Percentiles rank a stretch among this genome's conserved stretches.
These are phyloP conservation scores for Mucor saturninus DNA, from an alignment of 371 early-diverging fungal genomes.

Conservation along the genomic window DNA sequence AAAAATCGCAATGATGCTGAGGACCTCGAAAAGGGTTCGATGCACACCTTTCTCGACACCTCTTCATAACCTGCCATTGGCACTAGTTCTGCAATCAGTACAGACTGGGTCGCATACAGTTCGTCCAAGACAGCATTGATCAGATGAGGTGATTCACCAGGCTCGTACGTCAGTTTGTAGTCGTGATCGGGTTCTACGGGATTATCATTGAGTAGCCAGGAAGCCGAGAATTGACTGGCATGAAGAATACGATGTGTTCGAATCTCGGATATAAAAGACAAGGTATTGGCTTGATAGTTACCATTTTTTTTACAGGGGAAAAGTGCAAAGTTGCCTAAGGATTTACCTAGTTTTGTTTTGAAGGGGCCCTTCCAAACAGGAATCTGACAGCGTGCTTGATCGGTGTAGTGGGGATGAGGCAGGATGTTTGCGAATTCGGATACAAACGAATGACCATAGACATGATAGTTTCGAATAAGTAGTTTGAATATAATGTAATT, in stretches of 20 bases:
- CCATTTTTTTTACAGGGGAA: not conserved
- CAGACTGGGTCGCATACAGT: not conserved
- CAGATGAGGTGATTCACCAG: not conserved
- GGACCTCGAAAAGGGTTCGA: constrained; percentile 12
- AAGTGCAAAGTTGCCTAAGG: constrained; percentile 6
- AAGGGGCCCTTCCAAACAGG: constrained; percentile 25
- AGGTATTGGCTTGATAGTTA: not conserved
- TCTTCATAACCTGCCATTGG: constrained; percentile 8
- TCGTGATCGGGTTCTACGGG: not conserved
- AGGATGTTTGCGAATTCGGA: constrained; percentile 18
- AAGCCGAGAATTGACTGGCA: constrained; percentile 15
- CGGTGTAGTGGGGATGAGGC: not conserved
- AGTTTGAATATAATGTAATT: constrained; percentile 2
- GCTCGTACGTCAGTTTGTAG: constrained; percentile 4
- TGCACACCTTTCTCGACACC: not conserved
- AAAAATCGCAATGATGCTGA: constrained; percentile 18
- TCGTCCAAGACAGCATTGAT: constrained; percentile 6
- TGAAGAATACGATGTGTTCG: constrained; percentile 1
- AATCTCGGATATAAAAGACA: constrained; percentile 13
- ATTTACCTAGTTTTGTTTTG: constrained; percentile 8
- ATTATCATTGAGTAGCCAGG: constrained; percentile 5
- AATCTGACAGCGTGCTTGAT: not conserved
- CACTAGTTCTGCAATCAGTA: constrained; percentile 21
- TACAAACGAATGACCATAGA: constrained; percentile 20
- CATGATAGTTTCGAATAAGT: not conserved